Conservation (phyloP, 2,329 filamentous ascomycete genomes). For the Aspergillus luchuensis region DNA sequence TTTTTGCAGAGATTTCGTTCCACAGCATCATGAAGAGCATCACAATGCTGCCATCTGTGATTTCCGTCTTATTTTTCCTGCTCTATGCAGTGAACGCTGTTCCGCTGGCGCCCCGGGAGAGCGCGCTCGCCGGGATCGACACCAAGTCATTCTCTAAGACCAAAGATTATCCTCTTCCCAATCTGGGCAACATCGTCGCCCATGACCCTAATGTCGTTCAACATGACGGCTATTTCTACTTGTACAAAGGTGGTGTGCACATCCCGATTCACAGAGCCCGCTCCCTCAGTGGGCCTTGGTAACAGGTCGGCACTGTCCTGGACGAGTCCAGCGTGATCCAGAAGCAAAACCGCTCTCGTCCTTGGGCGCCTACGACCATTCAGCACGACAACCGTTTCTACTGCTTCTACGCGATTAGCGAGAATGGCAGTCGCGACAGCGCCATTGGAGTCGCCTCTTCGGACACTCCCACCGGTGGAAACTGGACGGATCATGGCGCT, state of each 20-base stretch:
- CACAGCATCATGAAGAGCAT: neutral
- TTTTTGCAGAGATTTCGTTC: neutral
- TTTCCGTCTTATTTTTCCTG: neutral
- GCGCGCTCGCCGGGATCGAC: neutral
- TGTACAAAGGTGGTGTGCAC: slow-evolving; percentile 36
- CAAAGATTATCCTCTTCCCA: slow-evolving; percentile 29
- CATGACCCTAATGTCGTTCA: slow-evolving; percentile 40
- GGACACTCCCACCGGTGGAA: slow-evolving; percentile 23
- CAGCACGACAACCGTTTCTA: slow-evolving; percentile 35
- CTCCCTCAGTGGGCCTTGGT: slow-evolving; percentile 37
- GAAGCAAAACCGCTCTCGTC: slow-evolving; percentile 32
- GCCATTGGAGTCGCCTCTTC: slow-evolving; percentile 41
- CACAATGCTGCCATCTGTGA: neutral
- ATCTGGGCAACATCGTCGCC: slow-evolving; percentile 29
- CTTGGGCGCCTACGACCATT: slow-evolving; percentile 41
- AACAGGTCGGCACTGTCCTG: slow-evolving; percentile 34
- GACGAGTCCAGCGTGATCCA: slow-evolving; percentile 32
- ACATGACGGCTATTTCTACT: slow-evolving; percentile 33
- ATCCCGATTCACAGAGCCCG: slow-evolving; percentile 30
- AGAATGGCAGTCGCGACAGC: slow-evolving; percentile 32
- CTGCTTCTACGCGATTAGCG: slow-evolving; percentile 41
- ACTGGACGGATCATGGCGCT: slow-evolving; percentile 41
- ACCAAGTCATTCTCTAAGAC: slow-evolving; percentile 30
- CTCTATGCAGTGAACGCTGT: slow-evolving; percentile 19
- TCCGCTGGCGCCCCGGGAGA: neutral